Evolutionary conservation across 768 basidiomycete genomes (phyloP), one percentile per base, ranked within the genome.

Genomic region (Strobilomyces echinocephalus): DNA sequence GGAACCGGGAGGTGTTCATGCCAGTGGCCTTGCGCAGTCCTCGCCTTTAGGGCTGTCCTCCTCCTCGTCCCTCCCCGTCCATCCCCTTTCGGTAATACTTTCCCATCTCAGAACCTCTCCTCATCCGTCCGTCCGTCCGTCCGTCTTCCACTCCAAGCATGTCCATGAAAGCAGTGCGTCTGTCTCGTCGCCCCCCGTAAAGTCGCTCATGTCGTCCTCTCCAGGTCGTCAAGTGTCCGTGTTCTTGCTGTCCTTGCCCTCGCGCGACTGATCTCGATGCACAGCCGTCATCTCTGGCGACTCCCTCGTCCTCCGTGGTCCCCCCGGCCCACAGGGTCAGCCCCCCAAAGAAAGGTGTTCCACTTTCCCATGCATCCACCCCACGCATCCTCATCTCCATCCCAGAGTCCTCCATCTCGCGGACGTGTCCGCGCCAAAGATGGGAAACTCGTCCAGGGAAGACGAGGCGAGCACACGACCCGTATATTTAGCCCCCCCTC

Each of bases 231-330:
- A 84, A 85, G 77, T 83, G 82, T 84, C 66, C 50, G 69, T 73
- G 34, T n/a, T n/a, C n/a, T n/a, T n/a, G n/a, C n/a, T n/a, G n/a
- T n/a, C n/a, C n/a, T n/a, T n/a, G n/a, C n/a, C n/a, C n/a, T n/a
- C n/a, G n/a, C n/a, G n/a, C n/a, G 47, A 51, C 63, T 67, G 55
- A 63, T 57, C 5, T 56, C 52, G 56, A 33, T 67, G 42, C 12
- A 50, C 68, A 93, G 93, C 90, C 65, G 91, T 90, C 62, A 81
- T 91, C 57, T 95, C 93, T 41, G 93, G 91, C 35, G 94, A 95
- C 70, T 88, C 92, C 39, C 81, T 95, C 53, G 79, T 95, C 53
- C 74, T 97, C 50, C 85, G 93, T 70, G 86, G 80, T 59, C 79
- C 82, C 56, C 83, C 80, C 38, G 86, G 84, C 34, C 80, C 85